Percentiles rank a stretch among this genome's conserved stretches.
Conservation (phyloP, 1,284 basidiomycete genomes). For the Pisolithus thermaeus region DNA sequence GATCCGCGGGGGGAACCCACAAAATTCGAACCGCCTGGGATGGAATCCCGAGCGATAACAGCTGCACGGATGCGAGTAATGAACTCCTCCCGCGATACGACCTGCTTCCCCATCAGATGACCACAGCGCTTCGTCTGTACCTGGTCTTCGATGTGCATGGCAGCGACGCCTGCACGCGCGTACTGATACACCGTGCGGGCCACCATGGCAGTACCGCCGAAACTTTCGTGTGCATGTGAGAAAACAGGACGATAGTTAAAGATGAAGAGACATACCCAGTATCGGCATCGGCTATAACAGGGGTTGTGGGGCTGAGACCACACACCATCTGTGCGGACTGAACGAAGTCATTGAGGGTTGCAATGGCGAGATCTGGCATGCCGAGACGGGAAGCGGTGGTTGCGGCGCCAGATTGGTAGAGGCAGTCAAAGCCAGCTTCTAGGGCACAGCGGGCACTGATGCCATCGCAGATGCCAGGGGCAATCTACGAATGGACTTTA, state of each 20-base stretch:
- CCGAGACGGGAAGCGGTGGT: constrained; percentile 75
- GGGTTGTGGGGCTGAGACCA: constrained; percentile 53
- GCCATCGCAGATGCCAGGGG: constrained; percentile 77
- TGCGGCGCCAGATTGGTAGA: constrained; percentile 76
- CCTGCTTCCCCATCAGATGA: constrained; percentile 74
- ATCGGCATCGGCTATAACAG: constrained; percentile 79
- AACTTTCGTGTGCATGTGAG: constrained; percentile 33
- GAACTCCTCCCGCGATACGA: constrained; percentile 70
- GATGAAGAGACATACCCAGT: constrained; percentile 45
- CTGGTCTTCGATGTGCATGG: constrained; percentile 78
- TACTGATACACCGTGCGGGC: constrained; percentile 74
- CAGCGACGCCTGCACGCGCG: constrained; percentile 66
- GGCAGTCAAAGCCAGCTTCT: constrained; percentile 69
- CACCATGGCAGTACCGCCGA: constrained; percentile 73
- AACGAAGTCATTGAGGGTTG: constrained; percentile 76
- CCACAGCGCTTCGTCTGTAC: constrained; percentile 81
- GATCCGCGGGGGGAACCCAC: constrained; percentile 24
- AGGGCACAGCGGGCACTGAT: constrained; percentile 75
- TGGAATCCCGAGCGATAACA: constrained; percentile 62
- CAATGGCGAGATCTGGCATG: constrained; percentile 74
- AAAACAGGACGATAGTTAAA: not conserved
- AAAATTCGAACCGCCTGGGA: constrained; percentile 69
- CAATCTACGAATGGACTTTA: constrained; percentile 37
- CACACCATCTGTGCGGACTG: constrained; percentile 62
- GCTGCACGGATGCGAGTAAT: constrained; percentile 73